Base-by-base conservation (phyloP, 176 grass and related monocot species). In the Cenchrus fungigraminus region DNA sequence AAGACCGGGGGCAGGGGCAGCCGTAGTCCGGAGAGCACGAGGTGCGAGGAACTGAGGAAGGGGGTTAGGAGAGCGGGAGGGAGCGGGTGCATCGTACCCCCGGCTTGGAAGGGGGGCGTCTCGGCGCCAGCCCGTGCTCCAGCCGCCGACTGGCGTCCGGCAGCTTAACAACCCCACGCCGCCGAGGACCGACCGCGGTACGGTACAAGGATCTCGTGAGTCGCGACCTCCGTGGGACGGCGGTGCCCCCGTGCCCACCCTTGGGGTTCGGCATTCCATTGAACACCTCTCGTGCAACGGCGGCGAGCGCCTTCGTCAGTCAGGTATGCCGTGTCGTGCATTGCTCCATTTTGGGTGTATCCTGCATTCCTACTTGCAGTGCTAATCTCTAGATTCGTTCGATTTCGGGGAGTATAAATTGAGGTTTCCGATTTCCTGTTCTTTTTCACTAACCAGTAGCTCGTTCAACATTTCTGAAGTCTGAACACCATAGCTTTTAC, bases 191-290 rank as follows among this genome's bases (percentile, higher is more conserved):
- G 63, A 53, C 31, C 16, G 65, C 58, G 29, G 70, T 22, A 12
- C 6, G 56, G 19, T 2, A 3, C 8, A 62, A 54, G 8, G 82
- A 42, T 75, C 71, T 29, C 44, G 25, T 57, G 16, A 64, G 12
- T 1, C 61, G 6, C 19, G 25, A 10, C 28, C 46, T 14, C 9
- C 6, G 12, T 0, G 22, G 20, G 3, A 55, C 55, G 65, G 63
- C 16, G 57, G 1, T 7, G 37, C 16, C n/a, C 44, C 68, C 43
- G 59, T 44, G 20, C 20, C 0, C 62, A 60, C 34, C 59, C 0
- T n/a, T 22, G 31, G 71, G 37, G 45, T 4, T 50, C 46, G 52
- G 63, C 83, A 78, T 85, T 69, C 40, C 51, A 0, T 85, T 73
- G n/a, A 77, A 3, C 74, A 70, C 15, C 52, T 59, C 63, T 4